Conservation (phyloP, 2,329 filamentous ascomycete genomes). For the Pseudogymnoascus sp. region DNA sequence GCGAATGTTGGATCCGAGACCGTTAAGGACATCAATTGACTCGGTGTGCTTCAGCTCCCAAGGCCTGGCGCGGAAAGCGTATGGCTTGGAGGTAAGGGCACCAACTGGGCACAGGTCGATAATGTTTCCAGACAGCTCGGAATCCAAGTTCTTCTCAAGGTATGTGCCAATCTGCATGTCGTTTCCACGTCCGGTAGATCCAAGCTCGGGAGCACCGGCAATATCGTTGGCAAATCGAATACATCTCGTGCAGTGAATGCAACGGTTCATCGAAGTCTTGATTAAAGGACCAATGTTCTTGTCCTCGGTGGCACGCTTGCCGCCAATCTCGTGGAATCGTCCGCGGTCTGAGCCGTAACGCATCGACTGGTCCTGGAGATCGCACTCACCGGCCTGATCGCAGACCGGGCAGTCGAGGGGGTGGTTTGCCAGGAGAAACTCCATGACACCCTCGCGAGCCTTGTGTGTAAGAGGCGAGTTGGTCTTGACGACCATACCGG, state of each 20-base stretch:
- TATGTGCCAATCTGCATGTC: slow-evolving; percentile 98
- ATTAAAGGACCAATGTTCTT: slow-evolving; percentile 98
- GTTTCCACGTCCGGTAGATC: slow-evolving; percentile 90
- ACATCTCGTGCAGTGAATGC: slow-evolving; percentile 98
- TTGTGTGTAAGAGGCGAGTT: slow-evolving; percentile 95
- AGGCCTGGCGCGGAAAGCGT: slow-evolving; percentile 91
- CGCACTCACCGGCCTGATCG: slow-evolving; percentile 98
- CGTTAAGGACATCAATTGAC: slow-evolving; percentile 90
- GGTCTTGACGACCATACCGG: slow-evolving; percentile 98
- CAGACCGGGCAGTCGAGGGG: slow-evolving; percentile 95
- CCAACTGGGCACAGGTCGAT: slow-evolving; percentile 98
- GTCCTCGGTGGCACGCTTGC: slow-evolving; percentile 97
- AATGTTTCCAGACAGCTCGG: slow-evolving; percentile 92
- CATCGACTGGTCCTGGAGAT: slow-evolving; percentile 99
- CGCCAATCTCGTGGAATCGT: slow-evolving; percentile 89
- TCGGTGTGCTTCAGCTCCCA: slow-evolving; percentile 98
- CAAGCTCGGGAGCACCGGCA: slow-evolving; percentile 90
- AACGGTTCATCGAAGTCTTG: slow-evolving; percentile 99
- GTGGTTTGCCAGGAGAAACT: slow-evolving; percentile 94
- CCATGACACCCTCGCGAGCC: slow-evolving; percentile 97
- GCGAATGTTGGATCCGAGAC: slow-evolving; percentile 86
- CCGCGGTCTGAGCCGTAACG: slow-evolving; percentile 93
- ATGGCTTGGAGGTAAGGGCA: slow-evolving; percentile 93
- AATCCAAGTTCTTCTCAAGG: slow-evolving; percentile 86
- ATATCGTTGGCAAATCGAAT: slow-evolving; percentile 97